A percentile compares a stretch with the other conserved stretches of the same genome.
Conservation (phyloP, 768 basidiomycete genomes). For the Lactifluus rugatus region DNA sequence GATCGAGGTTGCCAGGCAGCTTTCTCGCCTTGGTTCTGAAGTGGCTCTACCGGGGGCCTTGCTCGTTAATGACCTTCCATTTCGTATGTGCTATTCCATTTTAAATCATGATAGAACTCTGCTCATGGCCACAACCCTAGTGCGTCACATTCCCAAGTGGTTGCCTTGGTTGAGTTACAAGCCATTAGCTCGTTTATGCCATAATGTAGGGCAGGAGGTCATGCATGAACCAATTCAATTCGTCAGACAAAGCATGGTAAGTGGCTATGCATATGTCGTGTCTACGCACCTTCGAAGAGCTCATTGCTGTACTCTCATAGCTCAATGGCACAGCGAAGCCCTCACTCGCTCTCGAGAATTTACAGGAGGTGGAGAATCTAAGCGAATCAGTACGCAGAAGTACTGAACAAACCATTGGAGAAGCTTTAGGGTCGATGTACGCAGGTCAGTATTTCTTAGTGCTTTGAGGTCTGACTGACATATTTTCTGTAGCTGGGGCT, state of each 20-base stretch:
- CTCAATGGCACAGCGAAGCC: neutral
- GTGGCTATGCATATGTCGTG: neutral
- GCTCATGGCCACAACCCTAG: neutral
- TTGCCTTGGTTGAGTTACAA: conserved; percentile 4
- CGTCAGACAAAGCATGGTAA: neutral
- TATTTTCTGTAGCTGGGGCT: neutral
- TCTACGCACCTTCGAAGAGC: neutral
- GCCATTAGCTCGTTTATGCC: conserved; percentile 3
- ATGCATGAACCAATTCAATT: neutral
- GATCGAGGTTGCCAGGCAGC: too few species aligned
- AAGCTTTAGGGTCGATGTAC: neutral
- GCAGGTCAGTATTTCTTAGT: neutral
- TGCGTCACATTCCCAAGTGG: conserved; percentile 6
- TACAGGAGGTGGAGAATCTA: neutral
- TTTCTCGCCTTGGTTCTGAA: too few species aligned
- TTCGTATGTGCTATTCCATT: too few species aligned
- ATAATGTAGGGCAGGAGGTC: neutral
- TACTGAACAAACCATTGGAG: too few species aligned
- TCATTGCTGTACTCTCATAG: neutral
- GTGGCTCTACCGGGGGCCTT: too few species aligned
- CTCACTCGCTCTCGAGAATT: neutral
- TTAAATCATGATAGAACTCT: too few species aligned
- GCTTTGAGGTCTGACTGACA: neutral
- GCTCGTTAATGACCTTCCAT: too few species aligned
- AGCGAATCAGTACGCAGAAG: neutral